Base-by-base conservation (phyloP, 768 basidiomycete genomes). In the Artomyces pyxidatus region DNA sequence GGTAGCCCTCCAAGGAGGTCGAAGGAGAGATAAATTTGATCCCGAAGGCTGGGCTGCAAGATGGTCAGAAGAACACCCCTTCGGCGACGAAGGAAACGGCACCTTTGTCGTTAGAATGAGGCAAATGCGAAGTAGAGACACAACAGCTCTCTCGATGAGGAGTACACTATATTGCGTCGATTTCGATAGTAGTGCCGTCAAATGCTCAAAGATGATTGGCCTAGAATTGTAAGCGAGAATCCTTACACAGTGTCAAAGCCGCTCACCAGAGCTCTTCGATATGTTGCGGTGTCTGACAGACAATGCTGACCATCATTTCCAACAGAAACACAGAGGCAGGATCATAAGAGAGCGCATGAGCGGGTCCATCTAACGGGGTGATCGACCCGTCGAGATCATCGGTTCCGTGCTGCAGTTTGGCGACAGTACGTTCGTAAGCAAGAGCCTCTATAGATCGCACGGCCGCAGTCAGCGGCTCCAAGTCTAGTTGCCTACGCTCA, bases 191-290 rank as follows among this genome's bases (percentile, higher is more conserved):
- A 99, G 68, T 0, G 84, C 75, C 0, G 91, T 87, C 22, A 98
- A 69, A 62, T 97, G 94, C 59, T 96, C 93, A 61, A 96, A 97
- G 3, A 95, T 80, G 58, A 92, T 79, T 0, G 95, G 93, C 95
- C 94, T 96, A 47, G 21, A 53, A 42, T 47, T 14, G 48, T 48
- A 30, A 40, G 25, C 9, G 37, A 11, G 21, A 25, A 27, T 42
- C 22, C 3, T 23, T 37, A 22, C 5, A 26, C 16, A 35, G 37
- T 5, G 16, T n/a, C 11, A 26, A 25, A 3, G 17, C 2, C 9
- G 64, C 81, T 56, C 56, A 88, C 95, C 96, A 99, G 37, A 90
- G 76, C 39, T 98, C 93, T 48, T 85, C 85, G 23, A 97, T 84
- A 57, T 84, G 76, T 51, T 83, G 77, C 7, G 83, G 77, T 1